phyloP scores from a whole-genome alignment of 225 moss, liverwort and hornwort genomes.

The Sphagnum tenellum region DNA sequence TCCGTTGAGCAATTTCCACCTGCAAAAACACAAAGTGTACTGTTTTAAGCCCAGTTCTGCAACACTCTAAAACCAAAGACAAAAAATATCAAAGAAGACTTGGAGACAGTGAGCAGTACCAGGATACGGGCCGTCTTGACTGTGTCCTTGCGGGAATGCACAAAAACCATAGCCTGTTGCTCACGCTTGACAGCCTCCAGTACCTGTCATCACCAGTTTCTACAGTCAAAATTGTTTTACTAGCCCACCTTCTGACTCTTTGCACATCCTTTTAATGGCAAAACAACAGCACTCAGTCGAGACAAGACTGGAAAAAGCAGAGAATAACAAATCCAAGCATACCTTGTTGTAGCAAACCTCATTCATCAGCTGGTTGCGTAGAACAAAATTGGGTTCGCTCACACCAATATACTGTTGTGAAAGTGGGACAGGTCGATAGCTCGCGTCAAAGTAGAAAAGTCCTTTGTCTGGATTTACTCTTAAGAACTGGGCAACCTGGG shows the following conservation, averaged over 20 bases:
- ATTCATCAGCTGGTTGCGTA: conserved; percentile 86
- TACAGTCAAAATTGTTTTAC: neutral
- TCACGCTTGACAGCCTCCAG: conserved; percentile 77
- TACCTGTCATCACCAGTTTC: conserved; percentile 32
- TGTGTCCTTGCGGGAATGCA: conserved; percentile 93
- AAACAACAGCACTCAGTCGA: too few relatives aligned
- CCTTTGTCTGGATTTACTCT: conserved; percentile 78
- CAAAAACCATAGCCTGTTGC: conserved; percentile 94
- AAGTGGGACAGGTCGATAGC: conserved; percentile 93
- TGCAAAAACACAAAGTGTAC: conserved; percentile 11
- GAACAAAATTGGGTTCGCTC: conserved; percentile 76
- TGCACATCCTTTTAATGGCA: neutral
- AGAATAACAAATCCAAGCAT: neutral
- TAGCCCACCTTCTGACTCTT: neutral
- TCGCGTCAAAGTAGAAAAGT: conserved; percentile 90
- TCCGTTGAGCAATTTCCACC: conserved; percentile 90
- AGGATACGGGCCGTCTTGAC: conserved; percentile 92
- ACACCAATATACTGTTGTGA: conserved; percentile 96
- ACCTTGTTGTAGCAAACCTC: conserved; percentile 96
- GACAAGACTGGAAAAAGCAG: too few relatives aligned
- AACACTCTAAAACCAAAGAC: too few relatives aligned
- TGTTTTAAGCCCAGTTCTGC: too few relatives aligned
- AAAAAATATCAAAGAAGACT: too few relatives aligned
- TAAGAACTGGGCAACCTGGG: conserved; percentile 83
- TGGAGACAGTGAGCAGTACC: conserved; percentile 18